Evolutionary conservation across 2,329 filamentous ascomycete species (phyloP), one percentile per base, ranked within the genome.

Genomic region (Talaromyces atroroseus): DNA sequence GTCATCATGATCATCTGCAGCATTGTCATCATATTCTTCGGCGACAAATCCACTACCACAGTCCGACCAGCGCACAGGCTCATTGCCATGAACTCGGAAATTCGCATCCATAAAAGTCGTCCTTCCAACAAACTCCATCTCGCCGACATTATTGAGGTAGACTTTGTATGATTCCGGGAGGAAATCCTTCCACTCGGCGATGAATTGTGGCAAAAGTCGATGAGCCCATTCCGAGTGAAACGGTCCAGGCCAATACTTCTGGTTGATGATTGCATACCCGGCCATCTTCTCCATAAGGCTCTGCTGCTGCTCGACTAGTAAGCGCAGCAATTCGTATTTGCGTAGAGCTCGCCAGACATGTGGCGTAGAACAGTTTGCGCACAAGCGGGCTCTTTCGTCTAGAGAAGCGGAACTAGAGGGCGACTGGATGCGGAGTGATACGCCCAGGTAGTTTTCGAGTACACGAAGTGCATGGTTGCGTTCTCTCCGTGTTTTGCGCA

Each of bases 161-260:
- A 79, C 78, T 26, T 54, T 49, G 10, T 75, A 60, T 2, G 62
- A 59, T 21, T 68, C 67, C 0, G 74, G 74, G 7, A 82, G 54
- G 56, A 81, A 80, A 42, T 72, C 70, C 12, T 65, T 65, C 69
- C 80, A 82, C 62, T 80, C 77, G 48, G 70, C 64, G n/a, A 82
- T 60, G 29, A 78, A 62, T 7, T 68, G 63, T 1, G 80, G 80
- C 2, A 81, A 62, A 1, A 67, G 56, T 16, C 66, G 63, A 14
- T 63, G 61, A 42, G 68, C 62, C 74, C 72, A 77, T 11, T 45
- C 56, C 6, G 50, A 52, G 38, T 26, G 20, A n/a, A 8, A 18
- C 2, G 4, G 23, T 21, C 23, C 2, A 16, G 61, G 60, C 64
- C 63, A 68, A 2, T 54, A 38, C 14, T 59, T 53, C 20, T 63